Conservation (phyloP, 176 grass and related monocot species). For the Avena insularis region DNA sequence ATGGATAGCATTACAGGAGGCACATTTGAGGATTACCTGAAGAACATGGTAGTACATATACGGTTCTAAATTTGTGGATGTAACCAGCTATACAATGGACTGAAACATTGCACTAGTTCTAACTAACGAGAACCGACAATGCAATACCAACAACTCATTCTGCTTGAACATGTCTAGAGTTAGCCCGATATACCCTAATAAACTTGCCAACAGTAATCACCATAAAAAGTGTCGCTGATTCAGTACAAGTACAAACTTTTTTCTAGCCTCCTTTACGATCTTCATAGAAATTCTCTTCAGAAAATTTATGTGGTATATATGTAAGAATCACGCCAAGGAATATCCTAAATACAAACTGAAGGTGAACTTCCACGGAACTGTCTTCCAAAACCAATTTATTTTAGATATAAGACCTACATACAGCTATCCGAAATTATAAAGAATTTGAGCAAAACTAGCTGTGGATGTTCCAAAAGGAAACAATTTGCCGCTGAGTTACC, state of each 20-base stretch:
- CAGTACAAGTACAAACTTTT: not conserved
- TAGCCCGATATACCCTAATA: not conserved
- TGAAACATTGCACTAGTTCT: not conserved
- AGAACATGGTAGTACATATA: not conserved
- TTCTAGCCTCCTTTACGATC: not conserved
- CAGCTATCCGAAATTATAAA: not conserved
- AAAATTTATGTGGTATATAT: not conserved
- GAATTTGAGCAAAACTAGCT: not conserved
- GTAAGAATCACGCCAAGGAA: not conserved
- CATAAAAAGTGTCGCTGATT: no score
- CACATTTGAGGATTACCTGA: not conserved
- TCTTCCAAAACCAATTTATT: not conserved
- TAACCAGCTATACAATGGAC: not conserved
- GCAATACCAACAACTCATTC: not conserved
- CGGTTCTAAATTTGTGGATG: slow-evolving; percentile 5
- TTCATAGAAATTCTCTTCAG: not conserved
- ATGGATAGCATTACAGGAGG: slow-evolving; percentile 23
- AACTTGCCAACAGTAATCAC: not conserved
- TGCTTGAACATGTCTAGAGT: not conserved
- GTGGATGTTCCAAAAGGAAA: not conserved
- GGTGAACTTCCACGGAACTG: not conserved
- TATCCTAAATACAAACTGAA: slow-evolving; percentile 13
- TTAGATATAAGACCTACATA: not conserved
- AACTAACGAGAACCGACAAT: not conserved
- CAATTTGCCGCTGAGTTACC: slow-evolving; percentile 43